Conservation (phyloP, 23 red algal genomes). For the Gracilaria vermiculophylla region DNA sequence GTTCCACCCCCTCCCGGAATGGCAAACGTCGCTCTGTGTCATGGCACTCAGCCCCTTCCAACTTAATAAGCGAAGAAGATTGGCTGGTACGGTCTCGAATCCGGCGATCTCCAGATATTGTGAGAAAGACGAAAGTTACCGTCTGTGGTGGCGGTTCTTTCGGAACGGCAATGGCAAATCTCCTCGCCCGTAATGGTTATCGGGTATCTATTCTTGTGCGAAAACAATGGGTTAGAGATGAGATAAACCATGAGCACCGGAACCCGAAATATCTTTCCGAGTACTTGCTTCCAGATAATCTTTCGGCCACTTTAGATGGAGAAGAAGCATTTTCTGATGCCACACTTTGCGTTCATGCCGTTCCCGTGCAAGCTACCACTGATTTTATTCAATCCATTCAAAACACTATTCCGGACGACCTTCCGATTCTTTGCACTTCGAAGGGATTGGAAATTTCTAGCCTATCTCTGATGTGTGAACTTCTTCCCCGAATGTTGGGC, state of each 20-base stretch:
- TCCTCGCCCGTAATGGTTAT: slow-evolving; percentile 86
- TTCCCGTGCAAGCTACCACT: slow-evolving; percentile 86
- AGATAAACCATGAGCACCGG: slow-evolving; percentile 86
- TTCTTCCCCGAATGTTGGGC: slow-evolving; percentile 68
- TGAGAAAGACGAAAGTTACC: slow-evolving; percentile 56
- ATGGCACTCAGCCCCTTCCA: not conserved
- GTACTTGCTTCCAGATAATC: slow-evolving; percentile 67
- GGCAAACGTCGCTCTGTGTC: not conserved
- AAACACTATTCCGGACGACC: slow-evolving; percentile 26
- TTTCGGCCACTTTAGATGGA: slow-evolving; percentile 71
- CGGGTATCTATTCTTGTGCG: slow-evolving; percentile 86
- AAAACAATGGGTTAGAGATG: slow-evolving; percentile 65
- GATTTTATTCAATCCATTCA: slow-evolving; percentile 57
- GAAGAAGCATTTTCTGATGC: slow-evolving; percentile 72
- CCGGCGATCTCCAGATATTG: slow-evolving; percentile 40
- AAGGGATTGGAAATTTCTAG: slow-evolving; percentile 89
- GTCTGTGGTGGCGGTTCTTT: slow-evolving; percentile 94
- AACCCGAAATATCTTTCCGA: slow-evolving; percentile 89
- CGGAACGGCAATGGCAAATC: slow-evolving; percentile 87
- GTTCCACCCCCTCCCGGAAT: not conserved
- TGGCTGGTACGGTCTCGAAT: slow-evolving; percentile 73
- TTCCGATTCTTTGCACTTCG: slow-evolving; percentile 91
- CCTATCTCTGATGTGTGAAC: slow-evolving; percentile 90
- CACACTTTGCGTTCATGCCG: slow-evolving; percentile 88
- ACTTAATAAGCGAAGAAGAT: slow-evolving; percentile 51